These are phyloP conservation scores for Phytophthora capsici DNA, from an alignment of 352 stramenopile genomes.

Conservation along the genomic window DNA sequence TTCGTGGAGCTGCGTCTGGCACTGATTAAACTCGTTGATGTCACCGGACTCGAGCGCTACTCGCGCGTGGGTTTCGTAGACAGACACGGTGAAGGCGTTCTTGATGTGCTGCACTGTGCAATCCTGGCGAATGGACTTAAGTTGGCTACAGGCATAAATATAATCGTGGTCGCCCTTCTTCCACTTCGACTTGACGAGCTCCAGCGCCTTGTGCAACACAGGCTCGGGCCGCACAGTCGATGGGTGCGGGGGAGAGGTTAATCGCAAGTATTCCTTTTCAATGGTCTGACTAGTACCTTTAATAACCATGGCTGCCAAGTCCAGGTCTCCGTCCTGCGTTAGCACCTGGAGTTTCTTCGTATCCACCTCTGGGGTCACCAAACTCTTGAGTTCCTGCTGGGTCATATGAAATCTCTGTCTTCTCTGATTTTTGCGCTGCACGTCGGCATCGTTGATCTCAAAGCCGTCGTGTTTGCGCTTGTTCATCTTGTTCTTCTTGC, in stretches of 20 bases:
- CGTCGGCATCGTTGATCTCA: conserved; percentile 46
- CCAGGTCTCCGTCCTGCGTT: conserved; percentile 78
- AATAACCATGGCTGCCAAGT: conserved; percentile 90
- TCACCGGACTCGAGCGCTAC: conserved; percentile 95
- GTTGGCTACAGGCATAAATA: conserved; percentile 97
- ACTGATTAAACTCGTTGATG: conserved; percentile 98
- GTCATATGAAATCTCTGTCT: conserved; percentile 81
- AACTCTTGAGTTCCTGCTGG: conserved; percentile 63
- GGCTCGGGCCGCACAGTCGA: conserved; percentile 95
- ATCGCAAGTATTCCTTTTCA: conserved; percentile 98
- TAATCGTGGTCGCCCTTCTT: conserved; percentile 90
- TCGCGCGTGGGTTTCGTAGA: conserved; percentile 98
- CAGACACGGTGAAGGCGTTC: conserved; percentile 96
- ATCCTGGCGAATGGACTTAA: conserved; percentile 99
- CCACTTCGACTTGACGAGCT: conserved; percentile 90
- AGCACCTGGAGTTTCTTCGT: conserved; percentile 78
- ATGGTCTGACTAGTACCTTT: conserved; percentile 95
- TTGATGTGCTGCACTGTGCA: conserved; percentile 98
- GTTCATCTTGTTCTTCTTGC: conserved; percentile 66
- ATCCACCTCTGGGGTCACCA: conserved; percentile 73
- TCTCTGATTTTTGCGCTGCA: conserved; percentile 78
- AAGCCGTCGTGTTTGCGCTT: conserved; percentile 74
- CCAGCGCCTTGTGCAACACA: conserved; percentile 91
- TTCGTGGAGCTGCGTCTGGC: conserved; percentile 89
- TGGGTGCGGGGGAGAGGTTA: conserved; percentile 95